Conservation (phyloP, 768 basidiomycete species). For the Lactifluus rugatus region DNA sequence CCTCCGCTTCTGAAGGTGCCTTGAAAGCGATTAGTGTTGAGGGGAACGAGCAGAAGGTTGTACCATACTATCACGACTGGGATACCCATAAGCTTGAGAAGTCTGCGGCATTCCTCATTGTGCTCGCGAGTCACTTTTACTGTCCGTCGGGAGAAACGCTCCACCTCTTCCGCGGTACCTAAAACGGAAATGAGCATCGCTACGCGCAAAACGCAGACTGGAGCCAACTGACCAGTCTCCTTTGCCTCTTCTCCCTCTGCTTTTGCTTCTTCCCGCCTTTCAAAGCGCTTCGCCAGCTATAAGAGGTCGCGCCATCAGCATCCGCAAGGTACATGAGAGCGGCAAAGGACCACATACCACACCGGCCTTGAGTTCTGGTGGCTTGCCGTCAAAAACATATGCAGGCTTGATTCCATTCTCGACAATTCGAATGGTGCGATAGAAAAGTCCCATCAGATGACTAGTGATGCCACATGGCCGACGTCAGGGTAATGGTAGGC, state of each 20-base stretch:
- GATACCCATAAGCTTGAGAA: conserved; percentile 93
- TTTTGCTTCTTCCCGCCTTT: conserved; percentile 83
- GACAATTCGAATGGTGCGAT: conserved; percentile 92
- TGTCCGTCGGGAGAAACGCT: conserved; percentile 78
- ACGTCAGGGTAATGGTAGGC: too few relatives aligned
- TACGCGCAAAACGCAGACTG: background rate
- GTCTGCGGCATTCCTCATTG: conserved; percentile 85
- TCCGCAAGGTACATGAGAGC: too few relatives aligned
- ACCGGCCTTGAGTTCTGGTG: conserved; percentile 92
- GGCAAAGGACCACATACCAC: conserved; percentile 52
- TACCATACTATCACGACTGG: conserved; percentile 78
- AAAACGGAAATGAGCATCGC: background rate
- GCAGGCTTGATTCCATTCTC: conserved; percentile 98
- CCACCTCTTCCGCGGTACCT: conserved; percentile 87
- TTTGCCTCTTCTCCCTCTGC: conserved; percentile 95
- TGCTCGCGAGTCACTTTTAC: conserved; percentile 94
- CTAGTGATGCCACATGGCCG: conserved; percentile 27
- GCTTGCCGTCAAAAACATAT: conserved; percentile 98
- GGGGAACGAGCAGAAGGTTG: background rate
- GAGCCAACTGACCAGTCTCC: conserved; percentile 53
- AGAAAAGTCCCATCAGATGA: conserved; percentile 98
- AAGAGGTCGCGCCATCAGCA: background rate
- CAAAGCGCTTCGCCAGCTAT: conserved; percentile 95
- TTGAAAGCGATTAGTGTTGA: conserved; percentile 25
- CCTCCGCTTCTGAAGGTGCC: conserved; percentile 98